Percentiles rank a stretch among this genome's conserved stretches.
Conservation (phyloP, 2,329 filamentous ascomycete species). For the Aspergillus neoniger region DNA sequence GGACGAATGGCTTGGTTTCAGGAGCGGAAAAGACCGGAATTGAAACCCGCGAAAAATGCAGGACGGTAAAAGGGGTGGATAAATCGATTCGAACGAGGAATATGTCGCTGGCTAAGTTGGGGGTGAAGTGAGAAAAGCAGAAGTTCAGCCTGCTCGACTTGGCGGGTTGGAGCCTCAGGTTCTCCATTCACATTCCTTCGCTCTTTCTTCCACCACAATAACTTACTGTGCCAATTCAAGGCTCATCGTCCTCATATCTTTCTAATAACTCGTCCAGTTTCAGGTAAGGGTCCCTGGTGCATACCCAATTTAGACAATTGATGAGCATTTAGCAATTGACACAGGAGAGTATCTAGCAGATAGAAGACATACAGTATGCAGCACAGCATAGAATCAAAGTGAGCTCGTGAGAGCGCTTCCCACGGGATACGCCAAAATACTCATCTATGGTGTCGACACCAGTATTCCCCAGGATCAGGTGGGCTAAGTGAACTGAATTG, state of each 20-base stretch:
- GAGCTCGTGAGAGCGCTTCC: too few species aligned
- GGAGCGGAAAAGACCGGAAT: not conserved
- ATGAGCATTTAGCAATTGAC: not conserved
- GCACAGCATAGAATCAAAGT: too few species aligned
- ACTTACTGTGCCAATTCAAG: not conserved
- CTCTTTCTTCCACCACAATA: not conserved
- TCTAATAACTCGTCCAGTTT: not conserved
- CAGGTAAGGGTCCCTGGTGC: not conserved
- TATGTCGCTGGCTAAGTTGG: not conserved
- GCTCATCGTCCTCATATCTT: not conserved
- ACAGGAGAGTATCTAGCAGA: not conserved
- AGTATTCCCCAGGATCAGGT: too few species aligned
- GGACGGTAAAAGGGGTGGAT: not conserved
- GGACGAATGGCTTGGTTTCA: not conserved
- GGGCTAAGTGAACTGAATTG: too few species aligned
- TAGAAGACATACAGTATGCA: too few species aligned
- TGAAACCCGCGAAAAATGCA: not conserved
- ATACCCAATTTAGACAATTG: not conserved
- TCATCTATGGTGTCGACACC: too few species aligned
- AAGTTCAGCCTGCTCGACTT: too few species aligned
- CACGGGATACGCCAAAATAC: too few species aligned
- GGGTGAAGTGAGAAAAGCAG: too few species aligned
- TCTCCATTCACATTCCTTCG: not conserved
- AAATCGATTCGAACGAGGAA: not conserved
- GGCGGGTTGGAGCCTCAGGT: not conserved